A percentile compares a stretch with the other conserved stretches of the same genome.
These are phyloP conservation scores for Saccharomyces hybrid DNA, from an alignment of 1,139 yeast genomes.

Conservation along the genomic window DNA sequence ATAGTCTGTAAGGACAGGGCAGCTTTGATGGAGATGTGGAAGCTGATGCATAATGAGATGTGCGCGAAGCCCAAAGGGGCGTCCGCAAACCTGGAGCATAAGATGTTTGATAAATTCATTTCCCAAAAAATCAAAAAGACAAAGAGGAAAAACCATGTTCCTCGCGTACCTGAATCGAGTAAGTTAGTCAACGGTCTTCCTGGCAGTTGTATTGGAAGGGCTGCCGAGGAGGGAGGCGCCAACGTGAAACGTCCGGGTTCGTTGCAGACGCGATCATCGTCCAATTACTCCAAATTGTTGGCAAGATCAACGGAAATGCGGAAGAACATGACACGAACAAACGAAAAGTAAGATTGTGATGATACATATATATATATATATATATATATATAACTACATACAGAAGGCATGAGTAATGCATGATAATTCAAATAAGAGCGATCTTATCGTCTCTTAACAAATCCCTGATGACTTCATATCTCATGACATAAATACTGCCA, in stretches of 20 bases:
- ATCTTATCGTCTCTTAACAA: constrained; percentile 25
- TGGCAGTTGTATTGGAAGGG: constrained; percentile 8
- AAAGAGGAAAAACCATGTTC: constrained; percentile 23
- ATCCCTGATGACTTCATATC: constrained; percentile 43
- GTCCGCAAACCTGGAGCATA: not conserved
- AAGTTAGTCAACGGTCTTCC: constrained; percentile 34
- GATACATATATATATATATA: not conserved
- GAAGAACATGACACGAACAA: constrained; percentile 1
- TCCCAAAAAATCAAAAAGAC: constrained; percentile 8
- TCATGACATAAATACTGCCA: constrained; percentile 70
- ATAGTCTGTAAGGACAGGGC: not conserved
- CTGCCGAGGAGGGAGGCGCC: constrained; percentile 10
- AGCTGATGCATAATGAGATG: not conserved
- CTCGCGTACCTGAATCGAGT: constrained; percentile 25
- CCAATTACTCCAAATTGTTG: not conserved
- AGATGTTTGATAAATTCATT: constrained; percentile 32
- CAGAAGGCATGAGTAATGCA: not conserved
- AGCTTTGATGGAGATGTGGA: not conserved
- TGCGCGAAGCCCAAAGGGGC: constrained; percentile 14
- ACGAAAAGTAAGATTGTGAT: not conserved
- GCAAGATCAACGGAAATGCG: not conserved
- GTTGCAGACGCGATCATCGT: not conserved
- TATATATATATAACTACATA: not conserved
- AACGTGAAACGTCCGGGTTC: not conserved
- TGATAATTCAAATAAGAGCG: constrained; percentile 19